Percentiles rank a stretch among this genome's conserved stretches.
phyloP scores from a whole-genome alignment of 1,139 yeast species.

The Suhomyces bokatorum region DNA sequence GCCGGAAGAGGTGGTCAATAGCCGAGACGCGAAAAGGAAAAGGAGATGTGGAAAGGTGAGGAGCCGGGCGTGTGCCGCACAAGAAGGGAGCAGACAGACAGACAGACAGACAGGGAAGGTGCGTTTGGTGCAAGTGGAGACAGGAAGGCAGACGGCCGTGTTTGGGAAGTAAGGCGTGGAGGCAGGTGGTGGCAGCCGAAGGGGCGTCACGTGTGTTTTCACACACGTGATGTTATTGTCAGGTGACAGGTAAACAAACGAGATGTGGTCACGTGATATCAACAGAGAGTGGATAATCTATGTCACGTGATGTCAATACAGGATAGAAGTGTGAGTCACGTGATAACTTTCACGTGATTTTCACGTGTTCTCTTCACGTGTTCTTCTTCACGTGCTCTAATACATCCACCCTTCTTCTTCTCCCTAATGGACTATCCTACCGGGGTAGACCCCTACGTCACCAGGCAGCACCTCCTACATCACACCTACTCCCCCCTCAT shows the following conservation, averaged over 20 bases:
- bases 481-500: conserved; percentile 60
- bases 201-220: too few relatives aligned
- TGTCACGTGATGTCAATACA: too few relatives aligned
- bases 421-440: conserved; percentile 31
- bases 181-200: background rate
- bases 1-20: background rate
- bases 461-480: conserved; percentile 47
- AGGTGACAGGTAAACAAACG: background rate
- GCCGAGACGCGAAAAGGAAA: background rate
- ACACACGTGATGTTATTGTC: background rate
- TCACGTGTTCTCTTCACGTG: too few relatives aligned
- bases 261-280: too few relatives aligned
- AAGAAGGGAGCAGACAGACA: background rate
- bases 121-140: too few relatives aligned
- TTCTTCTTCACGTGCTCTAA: background rate
- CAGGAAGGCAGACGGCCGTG: background rate
- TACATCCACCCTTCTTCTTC: background rate
- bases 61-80: conserved; percentile 1
- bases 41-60: conserved; percentile 1
- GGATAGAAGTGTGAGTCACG: too few relatives aligned
- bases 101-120: too few relatives aligned
- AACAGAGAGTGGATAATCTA: too few relatives aligned
- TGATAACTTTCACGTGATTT: too few relatives aligned
- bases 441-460: conserved; percentile 44
- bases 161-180: background rate